Evolutionary conservation across 1,284 basidiomycete species (phyloP).

Genomic region (Sanghuangporus sanghuang): DNA sequence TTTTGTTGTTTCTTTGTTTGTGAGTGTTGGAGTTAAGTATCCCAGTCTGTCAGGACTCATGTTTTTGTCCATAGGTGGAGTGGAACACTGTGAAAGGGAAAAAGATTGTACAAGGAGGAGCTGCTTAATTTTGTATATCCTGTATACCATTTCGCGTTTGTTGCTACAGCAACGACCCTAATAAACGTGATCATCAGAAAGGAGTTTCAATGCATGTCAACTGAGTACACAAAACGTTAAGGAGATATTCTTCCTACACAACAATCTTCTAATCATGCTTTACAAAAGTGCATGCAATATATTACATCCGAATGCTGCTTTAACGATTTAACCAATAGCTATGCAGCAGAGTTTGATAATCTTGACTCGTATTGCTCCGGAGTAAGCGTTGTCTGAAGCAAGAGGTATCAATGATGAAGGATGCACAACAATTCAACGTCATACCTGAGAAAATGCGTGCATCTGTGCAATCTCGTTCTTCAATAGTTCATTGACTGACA

Average conservation of each 20-base stretch:
- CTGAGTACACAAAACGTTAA: no score
- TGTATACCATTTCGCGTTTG: not conserved
- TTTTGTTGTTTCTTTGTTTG: slow-evolving; percentile 14
- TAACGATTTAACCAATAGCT: not conserved
- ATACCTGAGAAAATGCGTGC: slow-evolving; percentile 82
- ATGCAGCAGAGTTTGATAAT: slow-evolving; percentile 32
- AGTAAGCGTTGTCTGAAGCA: slow-evolving; percentile 65
- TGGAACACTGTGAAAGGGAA: slow-evolving; percentile 18
- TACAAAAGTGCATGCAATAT: no score
- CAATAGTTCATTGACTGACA: slow-evolving; percentile 65
- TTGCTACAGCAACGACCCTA: not conserved
- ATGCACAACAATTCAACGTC: slow-evolving; percentile 13
- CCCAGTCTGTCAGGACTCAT: not conserved
- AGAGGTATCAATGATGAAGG: not conserved
- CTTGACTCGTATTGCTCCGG: slow-evolving; percentile 61
- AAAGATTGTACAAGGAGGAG: slow-evolving; percentile 6
- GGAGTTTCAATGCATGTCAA: no score
- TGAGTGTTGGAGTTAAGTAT: slow-evolving; percentile 1
- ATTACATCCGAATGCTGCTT: no score
- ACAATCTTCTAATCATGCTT: no score
- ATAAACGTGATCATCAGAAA: no score
- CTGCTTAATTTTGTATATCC: not conserved
- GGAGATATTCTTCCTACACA: no score
- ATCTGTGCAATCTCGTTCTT: slow-evolving; percentile 70
- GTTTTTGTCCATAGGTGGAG: slow-evolving; percentile 6